Percentiles rank a stretch among this genome's conserved stretches.
Evolutionary conservation across 352 stramenopile species (phyloP).

Genomic region (Phytophthora sp.): DNA sequence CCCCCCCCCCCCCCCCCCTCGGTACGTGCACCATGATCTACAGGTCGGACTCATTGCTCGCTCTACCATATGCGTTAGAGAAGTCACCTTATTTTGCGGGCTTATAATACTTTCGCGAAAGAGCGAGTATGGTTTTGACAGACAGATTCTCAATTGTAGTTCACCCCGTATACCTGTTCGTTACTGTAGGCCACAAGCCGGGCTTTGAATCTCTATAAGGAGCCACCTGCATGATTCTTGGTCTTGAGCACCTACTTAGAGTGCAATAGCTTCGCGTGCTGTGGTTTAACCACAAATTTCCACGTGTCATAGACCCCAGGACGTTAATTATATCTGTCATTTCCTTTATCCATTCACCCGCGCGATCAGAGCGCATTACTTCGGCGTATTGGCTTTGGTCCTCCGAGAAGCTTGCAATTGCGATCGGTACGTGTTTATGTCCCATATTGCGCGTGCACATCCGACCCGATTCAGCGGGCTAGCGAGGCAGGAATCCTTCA

Average conservation of each 20-base stretch:
- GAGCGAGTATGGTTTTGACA: neutral
- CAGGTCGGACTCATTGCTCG: slow-evolving; percentile 1
- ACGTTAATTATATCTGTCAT: neutral
- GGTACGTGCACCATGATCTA: slow-evolving; percentile 10
- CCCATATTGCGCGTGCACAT: neutral
- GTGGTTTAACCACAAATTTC: neutral
- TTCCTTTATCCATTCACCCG: neutral
- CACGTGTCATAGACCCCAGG: neutral
- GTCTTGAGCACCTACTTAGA: neutral
- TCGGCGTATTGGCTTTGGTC: neutral
- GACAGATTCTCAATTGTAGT: neutral
- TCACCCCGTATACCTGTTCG: neutral
- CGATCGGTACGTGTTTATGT: neutral
- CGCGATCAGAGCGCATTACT: neutral
- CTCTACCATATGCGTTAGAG: slow-evolving; percentile 1
- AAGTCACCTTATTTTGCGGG: neutral
- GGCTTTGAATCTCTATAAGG: neutral
- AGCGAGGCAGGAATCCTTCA: no score
- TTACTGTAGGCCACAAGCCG: neutral
- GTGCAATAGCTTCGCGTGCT: neutral
- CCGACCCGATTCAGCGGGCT: no score
- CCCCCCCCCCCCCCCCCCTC: no score
- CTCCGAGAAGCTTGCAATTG: neutral
- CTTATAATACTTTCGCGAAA: neutral
- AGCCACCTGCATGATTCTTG: neutral